Evolutionary conservation across 768 basidiomycete species (phyloP).

Genomic region (Rubroboletus satanas): DNA sequence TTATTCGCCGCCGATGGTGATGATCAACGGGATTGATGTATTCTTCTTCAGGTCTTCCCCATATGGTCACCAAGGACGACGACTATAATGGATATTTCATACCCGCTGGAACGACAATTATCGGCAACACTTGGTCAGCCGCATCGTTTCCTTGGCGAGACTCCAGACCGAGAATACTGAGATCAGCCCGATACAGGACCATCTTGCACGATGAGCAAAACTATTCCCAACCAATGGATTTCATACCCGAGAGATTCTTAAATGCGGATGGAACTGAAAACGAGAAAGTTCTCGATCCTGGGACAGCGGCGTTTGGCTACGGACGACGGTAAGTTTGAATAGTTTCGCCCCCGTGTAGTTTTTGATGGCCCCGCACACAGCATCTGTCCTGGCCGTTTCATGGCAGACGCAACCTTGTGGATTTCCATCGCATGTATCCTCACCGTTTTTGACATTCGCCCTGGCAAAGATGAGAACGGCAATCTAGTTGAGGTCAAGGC

Average conservation of each 20-base stretch:
- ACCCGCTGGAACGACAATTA: slow-evolving; percentile 44
- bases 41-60: slow-evolving; percentile 26
- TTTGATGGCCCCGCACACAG: slow-evolving; percentile 9
- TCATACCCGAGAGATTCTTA: slow-evolving; percentile 39
- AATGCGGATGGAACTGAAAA: slow-evolving; percentile 36
- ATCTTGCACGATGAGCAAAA: slow-evolving; percentile 36
- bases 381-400: slow-evolving; percentile 42
- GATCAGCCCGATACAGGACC: slow-evolving; percentile 24
- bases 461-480: slow-evolving; percentile 21
- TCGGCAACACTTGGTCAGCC: slow-evolving; percentile 55
- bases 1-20: slow-evolving; percentile 11
- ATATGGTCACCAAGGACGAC: slow-evolving; percentile 33
- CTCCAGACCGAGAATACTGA: slow-evolving; percentile 2
- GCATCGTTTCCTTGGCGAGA: background rate
- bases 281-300: slow-evolving; percentile 28
- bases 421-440: slow-evolving; percentile 31
- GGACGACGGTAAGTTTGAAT: slow-evolving; percentile 29
- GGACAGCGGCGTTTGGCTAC: slow-evolving; percentile 33
- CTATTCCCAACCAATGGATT: slow-evolving; percentile 34
- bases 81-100: slow-evolving; percentile 31
- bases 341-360: background rate
- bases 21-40: slow-evolving; percentile 7
- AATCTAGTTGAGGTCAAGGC: slow-evolving; percentile 17
- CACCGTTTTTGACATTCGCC: slow-evolving; percentile 25
- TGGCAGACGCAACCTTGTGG: slow-evolving; percentile 41